Conservation (phyloP, 805 yeast species). For the Ogataea nitratoaversa region DNA sequence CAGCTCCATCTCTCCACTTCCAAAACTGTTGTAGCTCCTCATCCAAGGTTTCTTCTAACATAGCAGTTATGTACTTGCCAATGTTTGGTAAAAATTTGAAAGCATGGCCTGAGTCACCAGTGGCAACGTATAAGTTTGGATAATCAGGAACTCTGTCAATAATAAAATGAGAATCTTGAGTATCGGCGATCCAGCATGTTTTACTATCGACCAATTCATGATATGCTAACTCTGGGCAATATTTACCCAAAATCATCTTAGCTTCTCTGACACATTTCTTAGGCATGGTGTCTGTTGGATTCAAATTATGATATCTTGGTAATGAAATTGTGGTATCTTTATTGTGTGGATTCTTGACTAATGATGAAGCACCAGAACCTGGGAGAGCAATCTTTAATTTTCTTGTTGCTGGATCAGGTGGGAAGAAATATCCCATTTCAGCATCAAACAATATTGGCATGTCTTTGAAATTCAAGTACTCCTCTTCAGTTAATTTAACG, state of each 20-base stretch:
- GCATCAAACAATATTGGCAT: slow-evolving; percentile 44
- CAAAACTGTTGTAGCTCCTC: slow-evolving; percentile 24
- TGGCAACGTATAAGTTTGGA: slow-evolving; percentile 34
- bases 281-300: slow-evolving; percentile 37
- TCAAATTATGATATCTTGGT: slow-evolving; percentile 34
- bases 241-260: slow-evolving; percentile 28
- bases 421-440: slow-evolving; percentile 45
- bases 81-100: slow-evolving; percentile 44
- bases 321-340: slow-evolving; percentile 24
- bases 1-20: slow-evolving; percentile 29
- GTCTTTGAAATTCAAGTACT: slow-evolving; percentile 33
- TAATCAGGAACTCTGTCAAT: slow-evolving; percentile 35
- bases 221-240: slow-evolving; percentile 38
- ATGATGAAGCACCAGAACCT: slow-evolving; percentile 30
- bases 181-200: slow-evolving; percentile 39
- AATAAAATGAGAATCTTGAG: slow-evolving; percentile 37
- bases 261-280: slow-evolving; percentile 27
- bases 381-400: slow-evolving; percentile 38
- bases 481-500: slow-evolving; percentile 33
- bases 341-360: slow-evolving; percentile 18
- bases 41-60: slow-evolving; percentile 28
- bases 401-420: slow-evolving; percentile 40
- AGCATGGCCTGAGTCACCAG: slow-evolving; percentile 48
- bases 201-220: slow-evolving; percentile 33
- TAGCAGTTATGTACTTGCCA: slow-evolving; percentile 38